Evolutionary conservation across 306 rosid species (phyloP), one percentile per base, ranked within the genome.

Genomic region (Dryas alaskensis): DNA sequence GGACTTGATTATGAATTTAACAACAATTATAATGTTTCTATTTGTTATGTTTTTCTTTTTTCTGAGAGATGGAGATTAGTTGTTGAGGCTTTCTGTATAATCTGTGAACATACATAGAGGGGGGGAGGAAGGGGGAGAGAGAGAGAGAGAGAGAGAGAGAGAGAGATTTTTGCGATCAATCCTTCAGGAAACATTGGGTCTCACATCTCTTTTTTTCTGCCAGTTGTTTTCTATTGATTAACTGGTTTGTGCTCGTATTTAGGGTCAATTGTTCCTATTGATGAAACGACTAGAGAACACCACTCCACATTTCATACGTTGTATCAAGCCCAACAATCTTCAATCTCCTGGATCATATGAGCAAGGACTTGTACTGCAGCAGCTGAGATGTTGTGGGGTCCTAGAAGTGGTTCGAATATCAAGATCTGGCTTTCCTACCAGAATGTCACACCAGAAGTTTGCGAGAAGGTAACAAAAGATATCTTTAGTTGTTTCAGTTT

Each of bases 341-440:
- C 98, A 95, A 79, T 95, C 96, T 78, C 97, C 99, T 22, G 92
- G 97, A 74, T 76, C 79, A 74, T 95, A 92, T 59, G 99, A 92
- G 87, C 99, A 95, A 87, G 89, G 87, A 46, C 99, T 95, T 70
- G 99, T 95, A 61, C 85, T 95, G 61, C 99, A 90, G 87, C 99
- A 95, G 82, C 81, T 95, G 78, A 89, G 92, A 86, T 95, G 99
- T 81, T 95, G 99, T 72, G 99, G 99, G 67, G 99, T 95, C 70
- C 85, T 95, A 75, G 99, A 95, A 85, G 99, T 95, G 67, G 99
- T 95, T 70, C 89, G 99, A 39, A 95, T 95, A 84, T 95, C 99
- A 67, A 86, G 96, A 77, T 90, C 98, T 10, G 99, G 99, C 70
- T 95, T 95, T 84, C 99, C 99, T n/a, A 95, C 97, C 22, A 87